phyloP scores from a whole-genome alignment of 2,329 filamentous ascomycete species.

The Fusarium verrucosum region DNA sequence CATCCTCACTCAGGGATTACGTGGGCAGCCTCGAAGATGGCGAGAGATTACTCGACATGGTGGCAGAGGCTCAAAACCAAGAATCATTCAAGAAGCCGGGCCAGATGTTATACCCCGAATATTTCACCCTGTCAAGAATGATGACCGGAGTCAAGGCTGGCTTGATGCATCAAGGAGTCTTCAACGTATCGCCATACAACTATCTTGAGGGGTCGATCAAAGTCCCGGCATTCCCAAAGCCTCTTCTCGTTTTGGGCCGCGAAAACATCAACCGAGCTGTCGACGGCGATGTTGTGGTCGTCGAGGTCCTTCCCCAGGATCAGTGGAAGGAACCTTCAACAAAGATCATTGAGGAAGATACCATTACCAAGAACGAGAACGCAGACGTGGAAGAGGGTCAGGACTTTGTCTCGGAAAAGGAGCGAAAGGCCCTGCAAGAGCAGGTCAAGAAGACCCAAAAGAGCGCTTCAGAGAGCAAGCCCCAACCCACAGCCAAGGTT shows the following conservation, averaged over 20 bases:
- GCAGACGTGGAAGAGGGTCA: conserved; percentile 81
- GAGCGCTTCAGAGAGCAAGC: conserved; percentile 76
- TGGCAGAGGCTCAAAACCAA: conserved; percentile 79
- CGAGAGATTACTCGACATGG: conserved; percentile 90
- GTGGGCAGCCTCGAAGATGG: conserved; percentile 85
- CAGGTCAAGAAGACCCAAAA: conserved; percentile 88
- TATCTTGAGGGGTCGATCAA: conserved; percentile 94
- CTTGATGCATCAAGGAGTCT: conserved; percentile 90
- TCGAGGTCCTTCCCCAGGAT: conserved; percentile 90
- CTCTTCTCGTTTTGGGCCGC: conserved; percentile 85
- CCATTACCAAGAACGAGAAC: conserved; percentile 91
- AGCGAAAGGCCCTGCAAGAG: conserved; percentile 87
- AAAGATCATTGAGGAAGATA: conserved; percentile 94
- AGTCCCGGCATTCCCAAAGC: conserved; percentile 88
- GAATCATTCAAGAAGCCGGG: conserved; percentile 69
- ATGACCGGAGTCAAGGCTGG: conserved; percentile 92
- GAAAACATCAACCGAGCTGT: conserved; percentile 97
- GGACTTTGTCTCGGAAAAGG: conserved; percentile 86
- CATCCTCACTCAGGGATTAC: conserved; percentile 76
- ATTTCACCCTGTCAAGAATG: conserved; percentile 88
- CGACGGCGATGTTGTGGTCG: conserved; percentile 90
- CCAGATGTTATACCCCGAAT: conserved; percentile 86
- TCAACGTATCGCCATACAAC: conserved; percentile 97
- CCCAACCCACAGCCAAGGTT: conserved; percentile 90
- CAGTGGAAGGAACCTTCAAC: conserved; percentile 98